Percentiles rank a stretch among this genome's conserved stretches.
Conservation (phyloP, 768 basidiomycete genomes). For the Psilocybe cubensis region DNA sequence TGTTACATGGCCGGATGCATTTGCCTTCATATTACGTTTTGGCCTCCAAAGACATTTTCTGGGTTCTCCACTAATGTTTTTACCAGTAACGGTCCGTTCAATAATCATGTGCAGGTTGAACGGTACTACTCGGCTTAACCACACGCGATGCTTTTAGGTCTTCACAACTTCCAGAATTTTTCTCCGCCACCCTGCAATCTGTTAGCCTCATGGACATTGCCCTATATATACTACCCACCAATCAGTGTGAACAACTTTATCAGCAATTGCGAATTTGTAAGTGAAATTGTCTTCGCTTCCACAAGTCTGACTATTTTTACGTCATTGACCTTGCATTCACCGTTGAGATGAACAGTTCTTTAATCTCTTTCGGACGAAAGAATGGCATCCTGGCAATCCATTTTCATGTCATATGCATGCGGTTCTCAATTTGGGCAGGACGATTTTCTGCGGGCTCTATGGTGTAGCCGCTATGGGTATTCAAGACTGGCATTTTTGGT, state of each 20-base stretch:
- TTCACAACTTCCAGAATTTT: not conserved
- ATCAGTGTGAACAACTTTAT: not conserved
- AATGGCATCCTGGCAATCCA: no score
- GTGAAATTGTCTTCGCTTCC: conserved; percentile 4
- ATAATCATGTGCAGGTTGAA: conserved; percentile 3
- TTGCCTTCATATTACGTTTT: not conserved
- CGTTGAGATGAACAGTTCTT: not conserved
- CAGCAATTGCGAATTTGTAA: conserved; percentile 1
- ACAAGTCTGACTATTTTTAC: not conserved
- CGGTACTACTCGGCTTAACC: not conserved
- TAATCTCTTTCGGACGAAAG: not conserved
- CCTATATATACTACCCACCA: conserved; percentile 7
- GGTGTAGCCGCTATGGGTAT: no score
- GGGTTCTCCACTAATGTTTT: not conserved
- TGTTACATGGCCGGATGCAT: no score
- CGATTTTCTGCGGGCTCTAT: no score
- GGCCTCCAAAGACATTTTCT: not conserved
- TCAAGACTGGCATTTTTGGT: no score
- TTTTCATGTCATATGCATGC: no score
- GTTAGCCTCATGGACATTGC: conserved; percentile 10
- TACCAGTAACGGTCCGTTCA: conserved; percentile 1
- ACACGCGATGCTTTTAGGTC: not conserved
- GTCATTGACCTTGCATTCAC: not conserved
- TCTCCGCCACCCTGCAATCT: not conserved
- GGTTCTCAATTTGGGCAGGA: no score